Base-by-base conservation (phyloP, 2,329 filamentous ascomycete genomes). In the Venturia pyrina region DNA sequence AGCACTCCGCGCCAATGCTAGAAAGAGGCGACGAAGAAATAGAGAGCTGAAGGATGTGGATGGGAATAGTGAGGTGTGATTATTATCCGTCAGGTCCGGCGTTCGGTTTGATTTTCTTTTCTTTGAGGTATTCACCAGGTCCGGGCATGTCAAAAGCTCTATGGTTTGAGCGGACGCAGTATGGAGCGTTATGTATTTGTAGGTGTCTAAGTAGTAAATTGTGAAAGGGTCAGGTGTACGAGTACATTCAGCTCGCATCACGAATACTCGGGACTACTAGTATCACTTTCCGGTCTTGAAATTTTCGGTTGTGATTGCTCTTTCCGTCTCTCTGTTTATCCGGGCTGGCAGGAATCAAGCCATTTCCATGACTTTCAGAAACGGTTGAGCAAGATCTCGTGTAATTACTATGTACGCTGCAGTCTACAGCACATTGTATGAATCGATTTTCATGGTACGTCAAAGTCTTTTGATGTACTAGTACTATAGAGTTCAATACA, bases 21-120 rank as follows among this genome's bases (percentile, higher is more conserved):
- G 89, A 68, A 85, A 84, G 73, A 83, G 86, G 73, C 81, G 89
- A 68, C 79, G 85, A 70, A 80, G 86, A 64, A 67, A 67, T 11
- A 43, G 62, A n/a, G 66, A 67, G 62, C 13, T 37, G 5, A 56
- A 66, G 19, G 60, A 65, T 24, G 63, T 21, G 5, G 63, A 34
- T 21, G 53, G 19, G 53, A 59, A 32, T 59, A 59, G 62, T 28
- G 53, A 59, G 32, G 19, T 19, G 34, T 59, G 28, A 59, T 3
- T 10, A 19, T 37, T n/a, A 21, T 37, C 37, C 48, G 28, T 53
- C 7, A 11, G 48, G 21, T 3, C 5, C 4, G 53, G 53, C 53
- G 28, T 59, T n/a, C 7, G 53, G 5, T 24, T 28, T 59, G 53
- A 17, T 59, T 59, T 34, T 5, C 32, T 37, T 34, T 59, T 28